These are phyloP conservation scores for Mimosa bimucronata DNA, from an alignment of 306 rosid species.

Conservation along the genomic window DNA sequence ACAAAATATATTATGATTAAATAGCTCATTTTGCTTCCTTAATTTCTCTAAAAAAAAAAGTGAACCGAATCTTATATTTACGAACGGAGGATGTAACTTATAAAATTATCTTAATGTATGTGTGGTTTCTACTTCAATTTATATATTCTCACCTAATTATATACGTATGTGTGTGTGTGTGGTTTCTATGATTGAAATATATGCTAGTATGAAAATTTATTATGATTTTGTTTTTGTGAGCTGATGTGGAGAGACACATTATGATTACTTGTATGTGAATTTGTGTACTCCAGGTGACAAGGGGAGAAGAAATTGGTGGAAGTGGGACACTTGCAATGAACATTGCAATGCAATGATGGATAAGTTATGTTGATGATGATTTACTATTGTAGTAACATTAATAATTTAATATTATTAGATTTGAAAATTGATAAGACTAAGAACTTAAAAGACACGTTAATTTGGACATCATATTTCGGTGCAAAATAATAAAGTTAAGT, in stretches of 20 bases:
- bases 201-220: background rate
- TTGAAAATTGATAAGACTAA: background rate
- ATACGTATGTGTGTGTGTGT: no score
- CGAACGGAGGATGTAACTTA: no score
- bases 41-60: no score
- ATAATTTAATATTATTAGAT: background rate
- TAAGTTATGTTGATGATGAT: background rate
- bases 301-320: background rate
- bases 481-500: background rate
- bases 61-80: no score
- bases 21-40: no score
- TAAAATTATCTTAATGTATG: no score
- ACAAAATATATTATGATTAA: no score
- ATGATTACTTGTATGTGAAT: background rate
- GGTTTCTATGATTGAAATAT: no score
- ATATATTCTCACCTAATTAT: no score
- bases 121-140: no score
- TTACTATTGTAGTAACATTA: background rate
- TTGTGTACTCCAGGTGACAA: background rate
- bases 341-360: background rate
- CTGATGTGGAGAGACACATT: background rate
- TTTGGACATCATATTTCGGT: conserved; percentile 2
- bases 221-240: background rate
- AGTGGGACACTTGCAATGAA: conserved; percentile 1
- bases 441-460: background rate